Conservation (phyloP, 345 rosid genomes). For the Eucalyptus marginata region DNA sequence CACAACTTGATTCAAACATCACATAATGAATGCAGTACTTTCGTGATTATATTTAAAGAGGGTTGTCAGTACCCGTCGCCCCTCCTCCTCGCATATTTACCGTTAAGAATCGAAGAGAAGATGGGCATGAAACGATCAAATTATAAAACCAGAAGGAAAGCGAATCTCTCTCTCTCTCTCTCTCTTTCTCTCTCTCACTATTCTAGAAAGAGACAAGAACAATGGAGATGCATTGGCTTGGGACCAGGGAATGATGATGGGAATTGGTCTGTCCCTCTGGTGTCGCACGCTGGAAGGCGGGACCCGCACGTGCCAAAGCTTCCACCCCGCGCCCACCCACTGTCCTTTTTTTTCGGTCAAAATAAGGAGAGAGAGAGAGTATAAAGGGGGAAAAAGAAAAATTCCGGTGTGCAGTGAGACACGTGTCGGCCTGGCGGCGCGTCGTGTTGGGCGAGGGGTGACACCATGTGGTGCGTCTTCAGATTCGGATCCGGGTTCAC, state of each 20-base stretch:
- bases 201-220: not conserved
- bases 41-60: not conserved
- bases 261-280: not conserved
- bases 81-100: not conserved
- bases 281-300: not conserved
- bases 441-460: not conserved
- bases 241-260: not conserved
- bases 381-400: accelerated
- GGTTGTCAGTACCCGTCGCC: accelerated
- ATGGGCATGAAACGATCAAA: not conserved
- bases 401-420: not conserved
- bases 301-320: not conserved
- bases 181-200: not conserved
- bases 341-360: not conserved
- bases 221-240: not conserved
- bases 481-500: not conserved
- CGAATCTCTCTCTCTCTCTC: not conserved
- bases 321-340: not conserved
- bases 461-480: not conserved
- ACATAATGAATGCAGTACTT: accelerated
- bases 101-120: not conserved
- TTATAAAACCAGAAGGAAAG: not conserved
- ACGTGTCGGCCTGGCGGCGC: not conserved
- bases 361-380: not conserved
- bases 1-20: not conserved